phyloP scores from a whole-genome alignment of 2,329 filamentous ascomycete species.

The Fusarium buxicola region DNA sequence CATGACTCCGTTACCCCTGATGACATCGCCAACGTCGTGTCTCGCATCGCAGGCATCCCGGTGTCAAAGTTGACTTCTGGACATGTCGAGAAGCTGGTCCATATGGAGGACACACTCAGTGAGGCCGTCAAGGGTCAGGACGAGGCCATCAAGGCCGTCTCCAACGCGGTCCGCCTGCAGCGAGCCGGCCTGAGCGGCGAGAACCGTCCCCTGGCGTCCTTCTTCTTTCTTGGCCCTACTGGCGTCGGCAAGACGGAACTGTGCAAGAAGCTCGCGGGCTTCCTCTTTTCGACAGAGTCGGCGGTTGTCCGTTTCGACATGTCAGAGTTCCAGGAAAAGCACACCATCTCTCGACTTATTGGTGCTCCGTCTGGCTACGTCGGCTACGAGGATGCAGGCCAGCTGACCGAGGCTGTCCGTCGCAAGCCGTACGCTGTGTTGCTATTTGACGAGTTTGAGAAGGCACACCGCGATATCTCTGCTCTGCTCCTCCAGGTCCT shows the following conservation, averaged over 20 bases:
- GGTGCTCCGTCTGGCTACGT: slow-evolving; percentile 95
- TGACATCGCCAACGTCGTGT: slow-evolving; percentile 93
- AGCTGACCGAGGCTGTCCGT: slow-evolving; percentile 93
- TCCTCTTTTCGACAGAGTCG: slow-evolving; percentile 91
- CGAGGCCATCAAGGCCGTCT: slow-evolving; percentile 89
- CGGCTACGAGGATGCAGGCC: slow-evolving; percentile 95
- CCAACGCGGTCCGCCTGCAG: slow-evolving; percentile 93
- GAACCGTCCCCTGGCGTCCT: slow-evolving; percentile 90
- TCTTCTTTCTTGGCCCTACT: slow-evolving; percentile 98
- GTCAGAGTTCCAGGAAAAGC: slow-evolving; percentile 97
- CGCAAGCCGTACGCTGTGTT: slow-evolving; percentile 96
- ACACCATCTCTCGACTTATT: slow-evolving; percentile 92
- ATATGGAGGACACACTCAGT: slow-evolving; percentile 92
- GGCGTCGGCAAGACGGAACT: slow-evolving; percentile 98
- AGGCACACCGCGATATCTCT: slow-evolving; percentile 95
- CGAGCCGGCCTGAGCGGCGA: slow-evolving; percentile 91
- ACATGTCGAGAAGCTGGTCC: slow-evolving; percentile 92
- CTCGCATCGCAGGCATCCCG: slow-evolving; percentile 90
- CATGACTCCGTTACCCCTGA: slow-evolving; percentile 96
- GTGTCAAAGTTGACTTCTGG: slow-evolving; percentile 92
- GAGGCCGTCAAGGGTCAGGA: slow-evolving; percentile 92
- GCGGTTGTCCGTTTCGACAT: slow-evolving; percentile 97
- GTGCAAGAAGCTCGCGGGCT: slow-evolving; percentile 93
- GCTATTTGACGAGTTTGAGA: slow-evolving; percentile 97
- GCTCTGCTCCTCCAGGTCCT: slow-evolving; percentile 92